A percentile compares a stretch with the other conserved stretches of the same genome.
phyloP scores from a whole-genome alignment of 2,329 filamentous ascomycete genomes.

The Amylocarpus encephaloides region DNA sequence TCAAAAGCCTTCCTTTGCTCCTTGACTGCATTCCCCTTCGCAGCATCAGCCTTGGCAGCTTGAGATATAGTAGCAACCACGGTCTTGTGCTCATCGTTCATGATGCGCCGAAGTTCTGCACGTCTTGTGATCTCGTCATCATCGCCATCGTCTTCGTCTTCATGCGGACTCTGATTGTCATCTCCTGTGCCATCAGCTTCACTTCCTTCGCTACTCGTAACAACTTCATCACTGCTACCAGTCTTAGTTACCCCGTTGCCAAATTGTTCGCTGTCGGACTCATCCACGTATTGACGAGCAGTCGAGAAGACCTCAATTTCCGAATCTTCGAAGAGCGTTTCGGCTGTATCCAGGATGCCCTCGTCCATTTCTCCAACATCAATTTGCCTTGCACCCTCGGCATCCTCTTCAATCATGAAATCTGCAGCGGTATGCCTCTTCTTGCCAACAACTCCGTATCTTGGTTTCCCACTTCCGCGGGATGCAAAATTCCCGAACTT shows the following conservation, averaged over 20 bases:
- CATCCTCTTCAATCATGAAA: conserved; percentile 43
- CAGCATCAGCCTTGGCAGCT: conserved; percentile 68
- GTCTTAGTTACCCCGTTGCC: conserved; percentile 29
- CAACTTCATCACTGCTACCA: conserved; percentile 18
- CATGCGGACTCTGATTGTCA: conserved; percentile 23
- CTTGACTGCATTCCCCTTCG: conserved; percentile 82
- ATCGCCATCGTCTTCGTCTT: conserved; percentile 33
- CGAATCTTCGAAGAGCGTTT: conserved; percentile 30
- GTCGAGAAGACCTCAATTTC: conserved; percentile 30
- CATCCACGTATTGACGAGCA: conserved; percentile 17
- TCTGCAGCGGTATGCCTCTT: conserved; percentile 48
- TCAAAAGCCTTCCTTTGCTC: conserved; percentile 83
- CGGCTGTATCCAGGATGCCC: conserved; percentile 28
- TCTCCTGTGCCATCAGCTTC: conserved; percentile 27
- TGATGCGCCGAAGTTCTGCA: conserved; percentile 58
- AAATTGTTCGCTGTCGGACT: conserved; percentile 23
- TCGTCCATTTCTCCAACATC: conserved; percentile 30
- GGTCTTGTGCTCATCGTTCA: conserved; percentile 60
- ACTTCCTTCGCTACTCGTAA: conserved; percentile 27
- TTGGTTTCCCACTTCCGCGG: conserved; percentile 50
- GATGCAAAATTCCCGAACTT: conserved; percentile 68
- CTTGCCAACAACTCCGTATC: conserved; percentile 28
- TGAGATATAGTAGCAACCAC: conserved; percentile 54
- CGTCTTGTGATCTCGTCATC: conserved; percentile 34
- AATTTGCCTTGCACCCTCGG: conserved; percentile 23